Percentiles rank a stretch among this genome's conserved stretches.
Evolutionary conservation across 2,329 filamentous ascomycete genomes (phyloP).

Genomic region (Xylaria arbuscula): DNA sequence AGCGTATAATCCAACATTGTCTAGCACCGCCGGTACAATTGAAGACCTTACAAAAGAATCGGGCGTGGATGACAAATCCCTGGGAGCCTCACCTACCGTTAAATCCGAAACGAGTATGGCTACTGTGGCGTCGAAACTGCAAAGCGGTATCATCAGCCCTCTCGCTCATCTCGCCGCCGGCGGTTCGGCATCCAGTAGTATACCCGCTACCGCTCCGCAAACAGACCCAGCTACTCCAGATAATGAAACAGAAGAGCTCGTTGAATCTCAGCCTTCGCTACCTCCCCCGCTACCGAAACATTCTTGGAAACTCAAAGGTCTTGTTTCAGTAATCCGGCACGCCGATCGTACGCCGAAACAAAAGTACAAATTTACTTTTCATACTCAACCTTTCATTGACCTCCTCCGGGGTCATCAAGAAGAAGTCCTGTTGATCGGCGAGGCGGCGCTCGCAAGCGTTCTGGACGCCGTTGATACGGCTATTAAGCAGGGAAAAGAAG

Average conservation of each 20-base stretch:
- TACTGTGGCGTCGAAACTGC: slow-evolving; percentile 48
- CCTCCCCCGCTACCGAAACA: slow-evolving; percentile 83
- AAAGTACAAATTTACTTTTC: slow-evolving; percentile 99
- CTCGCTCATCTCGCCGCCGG: slow-evolving; percentile 45
- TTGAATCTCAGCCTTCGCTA: slow-evolving; percentile 58
- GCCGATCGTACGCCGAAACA: slow-evolving; percentile 98
- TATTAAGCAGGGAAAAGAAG: slow-evolving; percentile 82
- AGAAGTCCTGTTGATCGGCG: slow-evolving; percentile 92
- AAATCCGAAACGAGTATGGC: slow-evolving; percentile 45
- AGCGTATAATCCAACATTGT: slow-evolving; percentile 39
- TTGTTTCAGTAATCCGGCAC: slow-evolving; percentile 95
- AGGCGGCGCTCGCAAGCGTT: slow-evolving; percentile 88
- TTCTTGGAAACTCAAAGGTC: slow-evolving; percentile 97
- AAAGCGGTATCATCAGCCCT: slow-evolving; percentile 53
- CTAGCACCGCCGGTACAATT: slow-evolving; percentile 25
- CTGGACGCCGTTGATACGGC: slow-evolving; percentile 87
- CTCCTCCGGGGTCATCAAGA: slow-evolving; percentile 95
- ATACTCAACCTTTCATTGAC: slow-evolving; percentile 95
- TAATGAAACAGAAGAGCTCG: slow-evolving; percentile 48
- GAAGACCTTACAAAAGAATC: slow-evolving; percentile 39
- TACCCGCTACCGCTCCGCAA: slow-evolving; percentile 55
- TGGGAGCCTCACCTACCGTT: slow-evolving; percentile 32
- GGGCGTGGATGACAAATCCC: slow-evolving; percentile 42
- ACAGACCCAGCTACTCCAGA: slow-evolving; percentile 53
- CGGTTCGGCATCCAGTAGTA: slow-evolving; percentile 49